Evolutionary conservation across 2,329 filamentous ascomycete species (phyloP), one percentile per base, ranked within the genome.

Genomic region (Myriangium duriaei): DNA sequence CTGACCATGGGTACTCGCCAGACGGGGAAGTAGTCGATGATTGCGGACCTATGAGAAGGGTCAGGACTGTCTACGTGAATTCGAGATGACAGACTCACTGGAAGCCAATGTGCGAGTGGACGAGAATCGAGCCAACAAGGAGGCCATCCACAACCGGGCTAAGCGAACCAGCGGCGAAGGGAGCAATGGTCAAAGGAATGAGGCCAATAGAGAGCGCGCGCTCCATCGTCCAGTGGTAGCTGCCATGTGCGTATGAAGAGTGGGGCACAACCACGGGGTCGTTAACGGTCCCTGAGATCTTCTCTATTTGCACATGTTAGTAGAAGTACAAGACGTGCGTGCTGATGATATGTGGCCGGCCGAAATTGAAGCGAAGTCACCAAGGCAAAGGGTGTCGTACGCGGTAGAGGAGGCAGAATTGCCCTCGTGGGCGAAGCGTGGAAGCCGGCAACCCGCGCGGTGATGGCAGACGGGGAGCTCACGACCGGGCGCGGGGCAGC

Each of bases 151-250:
- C 73, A 47, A 81, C 69, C 36, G 91, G 91, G 74, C 94, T 93
- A 49, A 96, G 71, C 28, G 84, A 84, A 55, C 87, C 87, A 43
- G 83, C 79, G 44, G 87, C 87, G 64, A 98, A 98, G 46, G 91
- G 91, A 28, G 86, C 80, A 49, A 96, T 70, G 46, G 81, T 85
- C 48, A 98, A 69, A 35, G 91, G 92, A 45, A 98, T 68, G 45
- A 98, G 75, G 40, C 76, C 81, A 41, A 75, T 79, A 41, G 85
- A 79, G 51, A 96, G 67, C 40, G 85, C 59, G 56, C 76, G 69
- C 71, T 98, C 91, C 55, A 94, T 94, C 43, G 81, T 83, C 91
- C 91, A 98, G 74, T 98, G 91, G 70, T 96, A 98, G 62, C 82
- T 92, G 52, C 91, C 91, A 66, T 98, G 84, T 40, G 76, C 68